These are phyloP conservation scores for Reticulascus tulasneorum DNA, from an alignment of 2,329 filamentous ascomycete genomes.

Conservation along the genomic window DNA sequence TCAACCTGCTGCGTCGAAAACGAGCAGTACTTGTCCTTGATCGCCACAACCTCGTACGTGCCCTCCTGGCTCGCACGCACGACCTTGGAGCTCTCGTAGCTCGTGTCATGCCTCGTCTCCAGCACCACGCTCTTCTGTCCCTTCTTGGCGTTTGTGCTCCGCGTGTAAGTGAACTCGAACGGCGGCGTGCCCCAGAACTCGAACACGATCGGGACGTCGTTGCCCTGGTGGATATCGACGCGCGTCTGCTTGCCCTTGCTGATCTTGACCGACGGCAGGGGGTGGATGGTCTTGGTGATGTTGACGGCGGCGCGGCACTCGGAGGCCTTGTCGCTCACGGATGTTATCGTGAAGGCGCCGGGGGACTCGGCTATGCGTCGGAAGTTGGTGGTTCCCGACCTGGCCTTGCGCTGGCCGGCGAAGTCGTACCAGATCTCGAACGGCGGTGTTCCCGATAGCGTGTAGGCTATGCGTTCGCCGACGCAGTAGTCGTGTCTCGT, in stretches of 20 bases:
- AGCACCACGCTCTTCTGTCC: conserved; percentile 75
- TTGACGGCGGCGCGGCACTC: conserved; percentile 79
- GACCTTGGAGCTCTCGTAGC: conserved; percentile 74
- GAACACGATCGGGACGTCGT: conserved; percentile 87
- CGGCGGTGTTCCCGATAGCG: conserved; percentile 82
- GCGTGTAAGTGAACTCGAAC: conserved; percentile 96
- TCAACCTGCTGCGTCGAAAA: conserved; percentile 70
- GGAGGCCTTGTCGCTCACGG: conserved; percentile 80
- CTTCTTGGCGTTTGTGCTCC: conserved; percentile 79
- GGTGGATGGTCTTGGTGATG: conserved; percentile 80
- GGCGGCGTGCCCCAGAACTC: conserved; percentile 94
- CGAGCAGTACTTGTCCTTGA: conserved; percentile 89
- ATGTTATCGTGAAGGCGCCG: conserved; percentile 83
- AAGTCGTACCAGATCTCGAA: conserved; percentile 94
- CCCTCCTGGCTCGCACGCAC: conserved; percentile 88
- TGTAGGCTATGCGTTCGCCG: conserved; percentile 89
- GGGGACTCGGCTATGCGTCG: conserved; percentile 88
- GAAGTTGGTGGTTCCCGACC: conserved; percentile 77
- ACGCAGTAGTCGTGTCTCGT: conserved; percentile 87
- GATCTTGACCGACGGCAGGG: conserved; percentile 86
- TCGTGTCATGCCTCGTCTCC: conserved; percentile 86
- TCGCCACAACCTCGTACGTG: conserved; percentile 93
- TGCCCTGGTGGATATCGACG: conserved; percentile 95
- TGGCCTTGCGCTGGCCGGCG: conserved; percentile 75
- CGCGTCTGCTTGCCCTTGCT: conserved; percentile 76